Percentiles rank a stretch among this genome's conserved stretches.
phyloP scores from a whole-genome alignment of 2,329 filamentous ascomycete genomes.

The Orbilia brochopaga region DNA sequence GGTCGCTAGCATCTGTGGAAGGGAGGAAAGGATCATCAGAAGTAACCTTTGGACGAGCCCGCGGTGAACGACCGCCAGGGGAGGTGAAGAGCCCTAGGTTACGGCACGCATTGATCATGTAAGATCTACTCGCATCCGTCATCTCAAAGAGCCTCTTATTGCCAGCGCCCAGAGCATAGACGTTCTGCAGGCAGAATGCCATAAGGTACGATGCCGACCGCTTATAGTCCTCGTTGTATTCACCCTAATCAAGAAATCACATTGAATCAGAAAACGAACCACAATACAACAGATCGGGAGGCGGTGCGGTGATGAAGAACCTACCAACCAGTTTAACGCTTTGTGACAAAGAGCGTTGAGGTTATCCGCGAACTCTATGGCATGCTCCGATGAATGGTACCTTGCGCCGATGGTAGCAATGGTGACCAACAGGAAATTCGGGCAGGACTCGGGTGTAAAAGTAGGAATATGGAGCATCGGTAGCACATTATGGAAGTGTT shows the following conservation, averaged over 20 bases:
- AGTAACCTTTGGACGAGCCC: slow-evolving; percentile 25
- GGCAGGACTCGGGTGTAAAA: slow-evolving; percentile 53
- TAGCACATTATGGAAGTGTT: slow-evolving; percentile 56
- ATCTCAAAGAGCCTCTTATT: slow-evolving; percentile 54
- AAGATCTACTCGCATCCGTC: slow-evolving; percentile 54
- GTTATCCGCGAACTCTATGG: slow-evolving; percentile 54
- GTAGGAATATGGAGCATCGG: slow-evolving; percentile 56
- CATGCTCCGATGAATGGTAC: slow-evolving; percentile 54
- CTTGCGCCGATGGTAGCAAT: slow-evolving; percentile 55
- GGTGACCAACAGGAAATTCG: slow-evolving; percentile 53
- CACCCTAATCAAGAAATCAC: slow-evolving; percentile 48
- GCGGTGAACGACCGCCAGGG: slow-evolving; percentile 24
- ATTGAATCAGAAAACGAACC: slow-evolving; percentile 1
- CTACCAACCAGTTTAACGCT: slow-evolving; percentile 54
- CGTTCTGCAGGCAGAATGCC: slow-evolving; percentile 55
- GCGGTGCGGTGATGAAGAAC: slow-evolving; percentile 10
- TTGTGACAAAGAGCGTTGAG: slow-evolving; percentile 55
- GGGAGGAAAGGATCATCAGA: slow-evolving; percentile 45
- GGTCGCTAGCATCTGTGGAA: slow-evolving; percentile 37
- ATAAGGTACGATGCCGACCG: slow-evolving; percentile 54
- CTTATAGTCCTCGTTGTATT: slow-evolving; percentile 54
- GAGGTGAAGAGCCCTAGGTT: slow-evolving; percentile 54
- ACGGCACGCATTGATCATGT: slow-evolving; percentile 54
- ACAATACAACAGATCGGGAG: background rate
- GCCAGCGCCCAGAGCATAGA: slow-evolving; percentile 54